phyloP scores from a whole-genome alignment of 805 yeast species.

The Yarrowia hollandica region DNA sequence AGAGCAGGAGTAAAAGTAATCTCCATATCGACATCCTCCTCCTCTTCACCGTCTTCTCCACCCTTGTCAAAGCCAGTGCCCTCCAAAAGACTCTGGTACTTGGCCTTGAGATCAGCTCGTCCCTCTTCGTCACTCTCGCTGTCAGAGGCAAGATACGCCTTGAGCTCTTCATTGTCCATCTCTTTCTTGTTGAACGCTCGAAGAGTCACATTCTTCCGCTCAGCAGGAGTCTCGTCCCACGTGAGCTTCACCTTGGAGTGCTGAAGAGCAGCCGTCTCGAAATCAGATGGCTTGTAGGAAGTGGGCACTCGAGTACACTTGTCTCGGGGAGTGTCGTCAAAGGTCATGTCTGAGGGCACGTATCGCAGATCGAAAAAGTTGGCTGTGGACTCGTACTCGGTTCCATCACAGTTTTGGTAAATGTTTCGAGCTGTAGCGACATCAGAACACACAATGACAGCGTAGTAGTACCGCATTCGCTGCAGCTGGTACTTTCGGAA shows the following conservation, averaged over 20 bases:
- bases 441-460: constrained; percentile 80
- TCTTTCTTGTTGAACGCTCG: constrained; percentile 87
- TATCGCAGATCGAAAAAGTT: constrained; percentile 90
- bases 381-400: constrained; percentile 95
- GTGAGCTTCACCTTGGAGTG: constrained; percentile 94
- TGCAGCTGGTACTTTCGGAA: constrained; percentile 90
- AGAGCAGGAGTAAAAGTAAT: constrained; percentile 92
- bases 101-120: constrained; percentile 48
- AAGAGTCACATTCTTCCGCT: constrained; percentile 70
- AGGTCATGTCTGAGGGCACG: constrained; percentile 89
- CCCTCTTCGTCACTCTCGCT: constrained; percentile 53
- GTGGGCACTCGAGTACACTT: constrained; percentile 69
- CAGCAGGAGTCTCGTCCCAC: constrained; percentile 98
- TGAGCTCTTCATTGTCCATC: constrained; percentile 38
- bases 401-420: constrained; percentile 86
- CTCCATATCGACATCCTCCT: constrained; percentile 79
- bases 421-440: constrained; percentile 69
- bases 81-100: constrained; percentile 55
- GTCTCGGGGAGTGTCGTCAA: constrained; percentile 77
- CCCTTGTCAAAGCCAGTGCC: constrained; percentile 29
- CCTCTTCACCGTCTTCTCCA: constrained; percentile 24
- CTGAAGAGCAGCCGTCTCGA: constrained; percentile 93
- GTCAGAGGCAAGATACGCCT: constrained; percentile 78
- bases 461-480: constrained; percentile 88
- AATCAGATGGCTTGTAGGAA: constrained; percentile 73